Conservation (phyloP, 495 filamentous ascomycete genomes). For the Beverwykella pulmonaria region DNA sequence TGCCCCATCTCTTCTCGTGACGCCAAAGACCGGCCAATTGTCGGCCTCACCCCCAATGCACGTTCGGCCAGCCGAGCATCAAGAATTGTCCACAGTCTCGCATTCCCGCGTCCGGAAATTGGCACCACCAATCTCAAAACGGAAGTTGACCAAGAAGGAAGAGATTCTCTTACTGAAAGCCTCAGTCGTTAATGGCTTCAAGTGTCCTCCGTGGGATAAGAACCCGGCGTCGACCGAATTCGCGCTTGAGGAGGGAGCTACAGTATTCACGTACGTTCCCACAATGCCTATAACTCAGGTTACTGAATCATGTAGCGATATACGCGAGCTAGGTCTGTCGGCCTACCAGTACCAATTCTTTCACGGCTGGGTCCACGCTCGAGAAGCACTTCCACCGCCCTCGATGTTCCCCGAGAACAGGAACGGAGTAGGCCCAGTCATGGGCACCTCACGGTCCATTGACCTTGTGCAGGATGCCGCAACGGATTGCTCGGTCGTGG, state of each 20-base stretch:
- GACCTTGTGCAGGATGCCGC: constrained; percentile 93
- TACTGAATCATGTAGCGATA: constrained; percentile 59
- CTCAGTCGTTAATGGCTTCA: constrained; percentile 75
- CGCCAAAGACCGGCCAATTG: neutral
- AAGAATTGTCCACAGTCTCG: neutral
- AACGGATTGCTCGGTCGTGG: constrained; percentile 95
- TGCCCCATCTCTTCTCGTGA: neutral
- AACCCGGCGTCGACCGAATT: constrained; percentile 62
- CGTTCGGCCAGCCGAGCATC: neutral
- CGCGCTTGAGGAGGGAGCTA: constrained; percentile 43
- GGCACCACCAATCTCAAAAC: constrained; percentile 56
- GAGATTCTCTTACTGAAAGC: constrained; percentile 75
- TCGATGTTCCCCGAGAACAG: constrained; percentile 36
- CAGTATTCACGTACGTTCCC: constrained; percentile 58
- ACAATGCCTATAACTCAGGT: neutral
- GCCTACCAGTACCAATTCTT: constrained; percentile 69
- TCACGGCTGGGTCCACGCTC: constrained; percentile 77
- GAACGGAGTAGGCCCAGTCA: constrained; percentile 50
- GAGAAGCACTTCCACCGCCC: constrained; percentile 54
- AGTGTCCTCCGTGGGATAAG: constrained; percentile 79
- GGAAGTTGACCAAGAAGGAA: constrained; percentile 69
- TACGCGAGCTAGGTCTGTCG: constrained; percentile 69
- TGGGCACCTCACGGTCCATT: constrained; percentile 57
- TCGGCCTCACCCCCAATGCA: neutral
- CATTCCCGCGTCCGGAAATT: constrained; percentile 19